Evolutionary conservation across 345 rosid species (phyloP).

Genomic region (Populus tremula): DNA sequence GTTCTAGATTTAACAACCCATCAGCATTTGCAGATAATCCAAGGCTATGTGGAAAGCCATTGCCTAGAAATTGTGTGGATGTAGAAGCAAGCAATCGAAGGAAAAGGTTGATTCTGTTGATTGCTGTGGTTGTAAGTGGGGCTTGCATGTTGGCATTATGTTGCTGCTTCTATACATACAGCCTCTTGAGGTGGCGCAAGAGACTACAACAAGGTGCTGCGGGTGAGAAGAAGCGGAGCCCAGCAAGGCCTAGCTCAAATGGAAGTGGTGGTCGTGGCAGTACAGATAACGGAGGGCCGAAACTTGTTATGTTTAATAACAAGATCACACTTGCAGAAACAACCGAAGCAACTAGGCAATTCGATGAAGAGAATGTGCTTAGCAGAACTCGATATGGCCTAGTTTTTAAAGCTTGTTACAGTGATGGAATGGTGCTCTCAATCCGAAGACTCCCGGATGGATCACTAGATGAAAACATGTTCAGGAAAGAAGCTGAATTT

Average conservation of each 20-base stretch:
- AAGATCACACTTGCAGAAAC: slow-evolving; percentile 86
- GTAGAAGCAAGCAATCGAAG: slow-evolving; percentile 39
- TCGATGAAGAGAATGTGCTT: slow-evolving; percentile 89
- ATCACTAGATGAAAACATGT: slow-evolving; percentile 63
- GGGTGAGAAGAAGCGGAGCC: slow-evolving; percentile 86
- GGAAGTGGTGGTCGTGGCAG: slow-evolving; percentile 79
- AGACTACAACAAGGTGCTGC: slow-evolving; percentile 60
- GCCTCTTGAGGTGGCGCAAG: slow-evolving; percentile 82
- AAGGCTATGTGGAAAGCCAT: slow-evolving; percentile 72
- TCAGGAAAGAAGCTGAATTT: slow-evolving; percentile 80
- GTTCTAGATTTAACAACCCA: slow-evolving; percentile 56
- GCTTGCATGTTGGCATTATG: slow-evolving; percentile 59
- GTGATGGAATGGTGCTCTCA: slow-evolving; percentile 88
- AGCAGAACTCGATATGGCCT: slow-evolving; percentile 70
- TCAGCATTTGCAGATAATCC: slow-evolving; percentile 55
- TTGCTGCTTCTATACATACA: slow-evolving; percentile 81
- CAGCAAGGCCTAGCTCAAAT: slow-evolving; percentile 76
- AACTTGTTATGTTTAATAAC: slow-evolving; percentile 89
- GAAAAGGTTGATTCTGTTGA: slow-evolving; percentile 57
- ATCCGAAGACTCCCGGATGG: slow-evolving; percentile 69
- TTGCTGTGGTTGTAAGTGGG: slow-evolving; percentile 54
- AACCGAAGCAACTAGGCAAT: slow-evolving; percentile 77
- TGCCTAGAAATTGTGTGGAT: slow-evolving; percentile 45
- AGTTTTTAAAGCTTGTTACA: slow-evolving; percentile 80
- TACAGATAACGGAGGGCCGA: slow-evolving; percentile 78